Base-by-base conservation (phyloP, 371 early-diverging fungal genomes). In the Sanchytrium tribonematis region DNA sequence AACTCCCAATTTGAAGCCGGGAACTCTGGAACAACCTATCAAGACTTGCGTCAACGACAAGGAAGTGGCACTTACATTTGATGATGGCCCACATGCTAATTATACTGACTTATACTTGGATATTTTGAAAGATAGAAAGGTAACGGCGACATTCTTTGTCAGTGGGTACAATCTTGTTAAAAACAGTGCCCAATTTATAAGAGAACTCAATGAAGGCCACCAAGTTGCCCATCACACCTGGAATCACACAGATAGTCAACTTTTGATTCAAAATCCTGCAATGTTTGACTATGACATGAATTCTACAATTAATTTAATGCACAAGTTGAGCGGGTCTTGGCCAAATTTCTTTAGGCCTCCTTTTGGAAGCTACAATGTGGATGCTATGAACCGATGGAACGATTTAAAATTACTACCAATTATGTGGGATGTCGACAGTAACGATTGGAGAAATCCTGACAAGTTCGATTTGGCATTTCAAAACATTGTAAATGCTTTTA, bases 191-290 rank as follows among this genome's bases (percentile, higher is more conserved):
- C 2, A n/a, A 67, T 17, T 67, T 12, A 17, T 29, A 28, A 12
- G 67, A 28, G 48, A 67, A 65, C 72, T 32, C 71, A 67, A 74
- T 0, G 71, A 73, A 17, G 77, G 76, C 30, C 78, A 78, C 31
- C 73, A 77, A 70, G 74, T 78, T 32, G 78, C 76, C 0, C 71
- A 73, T 66, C 78, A 78, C 71, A 77, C 78, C 28, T 83, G 83
- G 83, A 80, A 80, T 29, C 83, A 83, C 70, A 75, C 73, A 32
- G 73, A 78, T 48, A 12, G 12, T 22, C 48, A 48, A 22, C 22
- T 22, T 48, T 22, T 48, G 48, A 48, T 48, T 12, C 5, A 48
- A 12, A 22, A 48, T 48, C 5, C 22, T 48, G 48, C 48, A 12
- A 22, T 22, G 48, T 48, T 48, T 48, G 48, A 48, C 12, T 48